A percentile compares a stretch with the other conserved stretches of the same genome.
These are phyloP conservation scores for Neoboletus brunneissimus DNA, from an alignment of 768 basidiomycete species.

Conservation along the genomic window DNA sequence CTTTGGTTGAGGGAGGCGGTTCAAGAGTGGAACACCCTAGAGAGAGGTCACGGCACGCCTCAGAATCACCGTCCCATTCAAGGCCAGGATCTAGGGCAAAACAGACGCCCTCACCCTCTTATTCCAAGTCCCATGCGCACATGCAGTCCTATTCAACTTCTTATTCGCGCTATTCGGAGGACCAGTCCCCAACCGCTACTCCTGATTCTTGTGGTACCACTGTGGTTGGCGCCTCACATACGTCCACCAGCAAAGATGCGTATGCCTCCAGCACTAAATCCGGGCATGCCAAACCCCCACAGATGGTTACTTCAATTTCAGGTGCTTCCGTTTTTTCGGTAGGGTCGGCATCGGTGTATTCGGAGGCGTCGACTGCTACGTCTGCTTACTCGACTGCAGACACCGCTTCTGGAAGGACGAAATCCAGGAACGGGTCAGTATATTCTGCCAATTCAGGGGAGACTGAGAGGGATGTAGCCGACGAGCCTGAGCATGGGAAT, in stretches of 20 bases:
- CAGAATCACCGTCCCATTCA: slow-evolving; percentile 20
- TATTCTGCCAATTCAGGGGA: slow-evolving; percentile 7
- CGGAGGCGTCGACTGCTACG: slow-evolving; percentile 28
- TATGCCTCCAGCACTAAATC: neutral
- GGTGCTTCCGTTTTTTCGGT: slow-evolving; percentile 28
- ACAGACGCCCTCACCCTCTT: slow-evolving; percentile 16
- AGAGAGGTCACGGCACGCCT: slow-evolving; percentile 6
- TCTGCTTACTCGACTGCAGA: slow-evolving; percentile 18
- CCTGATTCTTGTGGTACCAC: slow-evolving; percentile 7
- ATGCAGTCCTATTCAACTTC: slow-evolving; percentile 18
- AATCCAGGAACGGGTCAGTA: slow-evolving; percentile 16
- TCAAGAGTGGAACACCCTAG: neutral
- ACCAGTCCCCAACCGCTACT: neutral
- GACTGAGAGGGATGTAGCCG: slow-evolving; percentile 19
- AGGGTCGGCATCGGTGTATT: slow-evolving; percentile 27
- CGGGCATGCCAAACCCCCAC: slow-evolving; percentile 19
- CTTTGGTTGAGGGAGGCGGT: slow-evolving; percentile 13
- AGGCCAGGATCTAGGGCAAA: slow-evolving; percentile 20
- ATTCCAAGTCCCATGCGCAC: slow-evolving; percentile 10
- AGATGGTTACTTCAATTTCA: slow-evolving; percentile 25
- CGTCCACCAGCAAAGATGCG: neutral
- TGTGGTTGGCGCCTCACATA: neutral
- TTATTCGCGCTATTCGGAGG: slow-evolving; percentile 17
- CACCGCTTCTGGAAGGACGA: neutral
- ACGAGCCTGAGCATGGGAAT: slow-evolving; percentile 9